These are phyloP conservation scores for Parietichytrium sp. DNA, from an alignment of 108 stramenopile species.

Conservation along the genomic window DNA sequence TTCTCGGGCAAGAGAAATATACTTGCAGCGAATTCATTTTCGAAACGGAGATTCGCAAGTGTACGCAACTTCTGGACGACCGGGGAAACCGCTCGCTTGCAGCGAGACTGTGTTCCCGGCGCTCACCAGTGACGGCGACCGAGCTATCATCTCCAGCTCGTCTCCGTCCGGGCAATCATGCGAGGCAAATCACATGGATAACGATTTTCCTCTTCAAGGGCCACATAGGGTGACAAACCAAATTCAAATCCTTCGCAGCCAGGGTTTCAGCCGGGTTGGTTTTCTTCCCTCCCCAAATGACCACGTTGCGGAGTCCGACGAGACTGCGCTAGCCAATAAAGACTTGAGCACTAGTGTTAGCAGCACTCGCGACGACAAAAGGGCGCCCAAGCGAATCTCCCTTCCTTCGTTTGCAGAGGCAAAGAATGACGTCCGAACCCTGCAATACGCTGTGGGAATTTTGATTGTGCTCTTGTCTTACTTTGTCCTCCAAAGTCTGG, in stretches of 20 bases:
- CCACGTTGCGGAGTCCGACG: background rate
- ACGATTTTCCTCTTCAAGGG: slow-evolving; percentile 22
- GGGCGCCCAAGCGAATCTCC: too few species aligned
- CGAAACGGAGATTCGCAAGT: background rate
- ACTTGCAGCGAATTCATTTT: slow-evolving; percentile 6
- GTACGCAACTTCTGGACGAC: background rate
- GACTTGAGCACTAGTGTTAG: background rate
- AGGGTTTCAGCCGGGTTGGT: too few species aligned
- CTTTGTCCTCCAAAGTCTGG: background rate
- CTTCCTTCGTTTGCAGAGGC: background rate
- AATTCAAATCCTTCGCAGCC: too few species aligned
- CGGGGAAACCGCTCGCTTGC: background rate
- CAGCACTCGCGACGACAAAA: too few species aligned
- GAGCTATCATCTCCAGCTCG: background rate
- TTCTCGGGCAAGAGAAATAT: background rate
- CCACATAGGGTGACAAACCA: slow-evolving; percentile 13
- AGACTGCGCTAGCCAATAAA: too few species aligned
- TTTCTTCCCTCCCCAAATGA: too few species aligned
- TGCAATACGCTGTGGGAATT: too few species aligned
- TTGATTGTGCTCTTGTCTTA: too few species aligned
- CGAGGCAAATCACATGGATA: too few species aligned
- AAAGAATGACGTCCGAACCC: too few species aligned
- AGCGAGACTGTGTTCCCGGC: background rate
- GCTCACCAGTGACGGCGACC: background rate
- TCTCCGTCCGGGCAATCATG: too few species aligned